A percentile compares a stretch with the other conserved stretches of the same genome.
phyloP scores from a whole-genome alignment of 768 basidiomycete genomes.

The Macrolepiota albuminosa region DNA sequence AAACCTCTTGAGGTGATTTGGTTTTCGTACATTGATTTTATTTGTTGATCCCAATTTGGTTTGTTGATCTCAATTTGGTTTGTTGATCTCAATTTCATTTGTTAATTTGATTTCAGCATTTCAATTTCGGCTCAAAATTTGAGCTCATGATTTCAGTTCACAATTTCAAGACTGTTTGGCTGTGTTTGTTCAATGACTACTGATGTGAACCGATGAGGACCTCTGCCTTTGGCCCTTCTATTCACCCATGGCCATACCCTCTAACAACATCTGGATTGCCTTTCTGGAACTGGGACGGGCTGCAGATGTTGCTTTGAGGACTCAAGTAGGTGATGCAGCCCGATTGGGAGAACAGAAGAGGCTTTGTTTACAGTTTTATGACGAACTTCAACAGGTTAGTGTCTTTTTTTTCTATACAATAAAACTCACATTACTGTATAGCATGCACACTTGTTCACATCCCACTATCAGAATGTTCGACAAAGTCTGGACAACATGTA shows the following conservation, averaged over 20 bases:
- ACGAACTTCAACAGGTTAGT: neutral
- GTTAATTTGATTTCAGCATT: no score
- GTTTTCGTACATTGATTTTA: no score
- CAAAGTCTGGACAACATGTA: neutral
- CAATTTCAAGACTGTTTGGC: no score
- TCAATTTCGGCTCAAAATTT: no score
- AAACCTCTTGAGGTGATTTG: no score
- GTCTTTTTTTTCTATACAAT: neutral
- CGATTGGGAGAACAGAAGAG: slow-evolving; percentile 9
- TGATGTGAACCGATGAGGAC: no score
- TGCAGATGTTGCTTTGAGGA: slow-evolving; percentile 6
- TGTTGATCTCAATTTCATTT: no score
- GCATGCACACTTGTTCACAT: neutral
- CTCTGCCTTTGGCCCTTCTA: no score
- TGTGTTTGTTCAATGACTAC: no score
- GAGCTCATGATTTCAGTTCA: no score
- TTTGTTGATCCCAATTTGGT: no score
- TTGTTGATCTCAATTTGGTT: no score
- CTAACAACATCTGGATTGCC: slow-evolving; percentile 8
- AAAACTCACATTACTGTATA: neutral
- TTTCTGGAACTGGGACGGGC: slow-evolving; percentile 4
- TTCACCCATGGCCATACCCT: neutral
- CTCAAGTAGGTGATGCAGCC: slow-evolving; percentile 15
- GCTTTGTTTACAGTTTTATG: slow-evolving; percentile 9
- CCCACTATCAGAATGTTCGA: neutral